Evolutionary conservation across 768 basidiomycete genomes (phyloP).

Genomic region (Termitomyces sp.): DNA sequence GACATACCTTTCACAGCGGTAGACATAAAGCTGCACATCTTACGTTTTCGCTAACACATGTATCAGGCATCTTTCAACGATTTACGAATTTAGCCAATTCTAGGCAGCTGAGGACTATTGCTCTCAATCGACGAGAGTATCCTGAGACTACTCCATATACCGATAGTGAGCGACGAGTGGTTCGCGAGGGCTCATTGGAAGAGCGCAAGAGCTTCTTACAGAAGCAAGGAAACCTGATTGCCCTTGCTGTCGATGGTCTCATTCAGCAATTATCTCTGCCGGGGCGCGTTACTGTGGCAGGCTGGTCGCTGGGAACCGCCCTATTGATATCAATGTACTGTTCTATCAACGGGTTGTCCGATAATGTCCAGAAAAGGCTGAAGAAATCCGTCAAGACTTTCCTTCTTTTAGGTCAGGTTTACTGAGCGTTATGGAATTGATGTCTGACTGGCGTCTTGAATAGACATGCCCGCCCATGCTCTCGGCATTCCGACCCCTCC

Average conservation of each 20-base stretch:
- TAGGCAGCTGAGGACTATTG: constrained; percentile 25
- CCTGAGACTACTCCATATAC: constrained; percentile 31
- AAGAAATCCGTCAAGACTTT: constrained; percentile 19
- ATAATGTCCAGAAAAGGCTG: constrained; percentile 16
- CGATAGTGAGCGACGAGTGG: constrained; percentile 19
- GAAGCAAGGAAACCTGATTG: constrained; percentile 27
- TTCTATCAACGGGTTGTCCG: constrained; percentile 18
- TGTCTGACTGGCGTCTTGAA: no score
- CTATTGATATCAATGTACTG: constrained; percentile 25
- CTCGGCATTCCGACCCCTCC: constrained; percentile 1
- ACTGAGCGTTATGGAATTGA: no score
- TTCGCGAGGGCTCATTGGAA: constrained; percentile 18
- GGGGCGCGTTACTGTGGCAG: constrained; percentile 19
- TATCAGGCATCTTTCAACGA: constrained; percentile 24
- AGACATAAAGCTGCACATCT: constrained; percentile 17
- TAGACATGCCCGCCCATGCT: constrained; percentile 5
- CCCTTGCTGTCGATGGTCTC: constrained; percentile 26
- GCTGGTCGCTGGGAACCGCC: constrained; percentile 29
- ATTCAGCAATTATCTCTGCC: constrained; percentile 22
- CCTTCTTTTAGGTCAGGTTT: constrained; percentile 11
- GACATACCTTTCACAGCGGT: constrained; percentile 17
- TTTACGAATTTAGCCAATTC: constrained; percentile 19
- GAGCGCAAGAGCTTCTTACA: constrained; percentile 19
- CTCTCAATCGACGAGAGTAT: constrained; percentile 32
- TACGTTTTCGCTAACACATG: neutral